Evolutionary conservation across 441 rosid genomes (phyloP), one percentile per base, ranked within the genome.

Genomic region (Gossypium davidsonii): DNA sequence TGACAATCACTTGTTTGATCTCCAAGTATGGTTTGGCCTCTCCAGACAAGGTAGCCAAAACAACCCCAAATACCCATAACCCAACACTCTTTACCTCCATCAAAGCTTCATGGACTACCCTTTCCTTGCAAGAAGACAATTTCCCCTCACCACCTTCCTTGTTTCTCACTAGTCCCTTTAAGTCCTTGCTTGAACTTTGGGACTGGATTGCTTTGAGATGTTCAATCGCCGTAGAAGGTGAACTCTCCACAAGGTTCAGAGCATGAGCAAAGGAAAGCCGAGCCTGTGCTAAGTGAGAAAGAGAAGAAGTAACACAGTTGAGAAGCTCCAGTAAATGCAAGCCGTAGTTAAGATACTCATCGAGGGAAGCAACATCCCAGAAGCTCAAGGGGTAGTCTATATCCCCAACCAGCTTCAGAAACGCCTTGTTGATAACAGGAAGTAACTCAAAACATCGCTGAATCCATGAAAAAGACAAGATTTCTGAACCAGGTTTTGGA

Each of bases 261-360:
- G 89, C 90, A 65, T 85, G 83, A 66, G 80, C 71, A 0, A 85
- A 74, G 44, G 74, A 75, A 66, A 90, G 81, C 73, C 88, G 57
- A 18, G 82, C 56, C n/a, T 79, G 86, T 11, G 80, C 76, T 64
- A 90, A 78, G 67, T 79, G 81, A 31, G 66, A 15, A 28, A 60
- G 66, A 31, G 46, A 60, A 18, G 66, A 31, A 31, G 21, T 31
- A 15, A 88, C 74, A 2, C 77, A 81, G 67, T 90, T 90, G 14
- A 85, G 77, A 77, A 74, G 80, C 65, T 84, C 89, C 70, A 90
- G 59, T 75, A 87, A 71, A 68, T 73, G 62, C 81, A 87, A 78
- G 61, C 82, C 82, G 80, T 79, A 82, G 55, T 67, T 76, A 34
- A 90, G 79, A 83, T 87, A 87, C 17, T 79, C 80, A 37, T 85